phyloP scores from a whole-genome alignment of 2,329 filamentous ascomycete species.

The Alternaria atra region DNA sequence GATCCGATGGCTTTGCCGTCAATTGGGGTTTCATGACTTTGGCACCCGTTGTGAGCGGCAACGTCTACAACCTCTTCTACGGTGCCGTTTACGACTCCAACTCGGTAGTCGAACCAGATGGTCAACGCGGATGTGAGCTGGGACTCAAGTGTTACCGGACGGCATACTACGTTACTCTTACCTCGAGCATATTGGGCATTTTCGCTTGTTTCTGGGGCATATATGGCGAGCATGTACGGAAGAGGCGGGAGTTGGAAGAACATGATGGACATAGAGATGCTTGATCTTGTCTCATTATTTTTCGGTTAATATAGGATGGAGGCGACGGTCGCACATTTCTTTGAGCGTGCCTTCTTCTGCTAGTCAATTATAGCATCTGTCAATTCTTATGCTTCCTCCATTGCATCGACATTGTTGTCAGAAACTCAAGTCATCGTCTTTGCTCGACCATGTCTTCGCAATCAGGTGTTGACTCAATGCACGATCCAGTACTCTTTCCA shows the following conservation, averaged over 20 bases:
- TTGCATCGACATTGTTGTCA: too few relatives aligned
- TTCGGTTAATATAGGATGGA: background rate
- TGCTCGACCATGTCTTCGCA: background rate
- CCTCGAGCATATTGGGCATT: slow-evolving; percentile 74
- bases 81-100: slow-evolving; percentile 84
- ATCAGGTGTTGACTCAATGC: background rate
- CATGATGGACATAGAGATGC: slow-evolving; percentile 43
- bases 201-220: slow-evolving; percentile 76
- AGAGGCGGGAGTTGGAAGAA: slow-evolving; percentile 45
- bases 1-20: slow-evolving; percentile 85
- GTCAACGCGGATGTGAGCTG: slow-evolving; percentile 77
- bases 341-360: background rate
- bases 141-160: slow-evolving; percentile 82
- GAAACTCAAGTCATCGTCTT: background rate
- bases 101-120: slow-evolving; percentile 72
- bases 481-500: background rate
- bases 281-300: slow-evolving; percentile 11
- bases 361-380: background rate
- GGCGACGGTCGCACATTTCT: background rate
- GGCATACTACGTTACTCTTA: slow-evolving; percentile 82
- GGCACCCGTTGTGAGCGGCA: slow-evolving; percentile 85
- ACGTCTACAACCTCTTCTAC: slow-evolving; percentile 93
- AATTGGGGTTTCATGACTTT: slow-evolving; percentile 98
- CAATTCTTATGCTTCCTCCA: background rate
- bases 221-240: slow-evolving; percentile 60